Evolutionary conservation across 306 rosid genomes (phyloP).

Genomic region (Citrullus mucosospermus): DNA sequence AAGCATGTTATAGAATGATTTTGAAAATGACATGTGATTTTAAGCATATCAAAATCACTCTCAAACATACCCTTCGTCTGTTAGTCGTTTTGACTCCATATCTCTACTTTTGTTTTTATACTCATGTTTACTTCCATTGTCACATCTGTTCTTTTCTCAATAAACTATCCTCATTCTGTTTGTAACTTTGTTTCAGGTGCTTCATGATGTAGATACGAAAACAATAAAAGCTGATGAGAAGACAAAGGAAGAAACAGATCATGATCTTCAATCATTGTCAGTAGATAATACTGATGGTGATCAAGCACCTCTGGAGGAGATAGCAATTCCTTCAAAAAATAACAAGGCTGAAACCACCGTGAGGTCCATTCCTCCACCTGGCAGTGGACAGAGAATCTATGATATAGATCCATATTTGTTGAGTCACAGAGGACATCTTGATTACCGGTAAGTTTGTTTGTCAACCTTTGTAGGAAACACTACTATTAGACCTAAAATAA

Average conservation of each 20-base stretch:
- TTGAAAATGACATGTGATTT: too few species aligned
- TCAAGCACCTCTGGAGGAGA: conserved; percentile 24
- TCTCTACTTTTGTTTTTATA: not conserved
- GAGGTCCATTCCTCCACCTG: conserved; percentile 56
- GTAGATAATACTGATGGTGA: conserved; percentile 20
- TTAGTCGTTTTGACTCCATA: not conserved
- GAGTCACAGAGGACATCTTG: conserved; percentile 51
- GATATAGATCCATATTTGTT: conserved; percentile 60
- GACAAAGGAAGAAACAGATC: conserved; percentile 18
- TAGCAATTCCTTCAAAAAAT: conserved; percentile 22
- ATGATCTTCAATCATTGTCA: conserved; percentile 22
- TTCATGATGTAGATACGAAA: conserved; percentile 28
- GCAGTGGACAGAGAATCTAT: conserved; percentile 68
- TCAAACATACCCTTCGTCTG: too few species aligned
- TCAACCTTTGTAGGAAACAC: not conserved
- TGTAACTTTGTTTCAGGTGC: conserved; percentile 17
- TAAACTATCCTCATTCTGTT: not conserved
- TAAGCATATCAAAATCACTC: too few species aligned
- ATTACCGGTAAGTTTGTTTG: conserved; percentile 55
- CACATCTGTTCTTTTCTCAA: not conserved
- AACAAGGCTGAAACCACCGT: conserved; percentile 19
- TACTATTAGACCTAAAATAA: not conserved
- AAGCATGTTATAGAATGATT: too few species aligned
- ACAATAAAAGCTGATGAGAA: conserved; percentile 32
- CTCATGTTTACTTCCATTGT: not conserved